A percentile compares a stretch with the other conserved stretches of the same genome.
These are phyloP conservation scores for Gaillardinia entomophila DNA, from an alignment of 805 yeast genomes.

Conservation along the genomic window DNA sequence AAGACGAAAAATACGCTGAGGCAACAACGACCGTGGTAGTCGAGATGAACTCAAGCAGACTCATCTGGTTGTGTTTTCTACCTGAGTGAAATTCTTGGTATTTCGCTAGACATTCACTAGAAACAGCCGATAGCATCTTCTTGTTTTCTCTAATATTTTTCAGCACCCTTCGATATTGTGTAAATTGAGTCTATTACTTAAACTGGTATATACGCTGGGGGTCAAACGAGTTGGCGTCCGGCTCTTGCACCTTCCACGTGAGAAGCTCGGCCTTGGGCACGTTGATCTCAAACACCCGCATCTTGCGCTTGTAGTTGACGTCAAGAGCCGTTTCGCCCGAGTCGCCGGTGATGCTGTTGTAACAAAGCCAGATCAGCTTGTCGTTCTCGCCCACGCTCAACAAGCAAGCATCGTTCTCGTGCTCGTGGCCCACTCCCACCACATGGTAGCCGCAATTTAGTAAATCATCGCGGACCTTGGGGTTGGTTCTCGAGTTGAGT, in stretches of 20 bases:
- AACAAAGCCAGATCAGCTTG: conserved; percentile 32
- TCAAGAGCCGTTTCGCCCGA: conserved; percentile 24
- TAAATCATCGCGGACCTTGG: conserved; percentile 27
- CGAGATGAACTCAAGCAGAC: no score
- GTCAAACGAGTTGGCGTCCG: conserved; percentile 17
- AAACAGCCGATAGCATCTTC: no score
- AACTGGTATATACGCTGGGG: conserved; percentile 10
- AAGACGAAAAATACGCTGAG: not conserved
- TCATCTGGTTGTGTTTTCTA: no score
- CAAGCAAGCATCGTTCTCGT: conserved; percentile 38
- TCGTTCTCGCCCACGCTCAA: conserved; percentile 7
- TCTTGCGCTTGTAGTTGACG: conserved; percentile 21
- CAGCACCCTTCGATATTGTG: no score
- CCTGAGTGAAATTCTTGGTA: no score
- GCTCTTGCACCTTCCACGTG: conserved; percentile 34
- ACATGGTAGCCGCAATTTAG: conserved; percentile 29
- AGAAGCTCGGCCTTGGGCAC: conserved; percentile 18
- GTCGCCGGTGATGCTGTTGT: conserved; percentile 33
- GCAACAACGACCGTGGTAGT: no score
- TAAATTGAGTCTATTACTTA: no score
- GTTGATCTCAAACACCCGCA: conserved; percentile 30
- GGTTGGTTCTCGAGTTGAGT: conserved; percentile 21
- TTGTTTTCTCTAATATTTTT: no score
- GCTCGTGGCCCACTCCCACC: conserved; percentile 39
- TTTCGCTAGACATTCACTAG: no score